These are phyloP conservation scores for Leptographium lundbergii DNA, from an alignment of 2,329 filamentous ascomycete genomes.

Conservation along the genomic window DNA sequence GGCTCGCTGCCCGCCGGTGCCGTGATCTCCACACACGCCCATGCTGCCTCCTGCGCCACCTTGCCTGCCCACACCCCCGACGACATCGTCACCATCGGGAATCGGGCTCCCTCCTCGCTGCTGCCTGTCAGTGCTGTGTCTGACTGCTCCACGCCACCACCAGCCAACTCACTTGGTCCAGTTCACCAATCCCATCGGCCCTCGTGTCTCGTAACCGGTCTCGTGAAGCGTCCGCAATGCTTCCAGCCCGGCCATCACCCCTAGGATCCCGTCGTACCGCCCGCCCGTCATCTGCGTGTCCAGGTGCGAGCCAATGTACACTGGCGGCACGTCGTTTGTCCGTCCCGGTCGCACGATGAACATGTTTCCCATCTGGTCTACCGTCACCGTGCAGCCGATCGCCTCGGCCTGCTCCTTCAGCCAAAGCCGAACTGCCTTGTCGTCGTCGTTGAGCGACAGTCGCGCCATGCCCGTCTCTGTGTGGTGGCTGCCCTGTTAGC, in stretches of 20 bases:
- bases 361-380: slow-evolving; percentile 71
- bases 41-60: slow-evolving; percentile 48
- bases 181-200: slow-evolving; percentile 62
- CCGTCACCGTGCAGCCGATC: slow-evolving; percentile 52
- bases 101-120: slow-evolving; percentile 70
- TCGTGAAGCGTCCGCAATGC: slow-evolving; percentile 57
- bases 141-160: background rate
- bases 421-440: slow-evolving; percentile 64
- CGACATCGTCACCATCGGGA: slow-evolving; percentile 60
- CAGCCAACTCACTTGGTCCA: slow-evolving; percentile 50
- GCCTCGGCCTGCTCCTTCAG: slow-evolving; percentile 50
- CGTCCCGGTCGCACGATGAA: slow-evolving; percentile 65
- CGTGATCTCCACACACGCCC: slow-evolving; percentile 46
- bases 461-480: slow-evolving; percentile 64
- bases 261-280: slow-evolving; percentile 66
- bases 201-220: slow-evolving; percentile 52
- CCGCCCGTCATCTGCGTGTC: slow-evolving; percentile 54
- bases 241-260: slow-evolving; percentile 61
- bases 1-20: slow-evolving; percentile 28
- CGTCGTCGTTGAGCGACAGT: slow-evolving; percentile 56
- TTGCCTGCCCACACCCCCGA: slow-evolving; percentile 66
- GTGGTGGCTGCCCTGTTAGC: slow-evolving; percentile 1
- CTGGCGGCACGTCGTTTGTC: slow-evolving; percentile 45
- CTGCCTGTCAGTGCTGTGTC: background rate
- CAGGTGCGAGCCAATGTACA: slow-evolving; percentile 58